Percentiles rank a stretch among this genome's conserved stretches.
These are phyloP conservation scores for Termitomyces sp. DNA, from an alignment of 768 basidiomycete genomes.

Conservation along the genomic window DNA sequence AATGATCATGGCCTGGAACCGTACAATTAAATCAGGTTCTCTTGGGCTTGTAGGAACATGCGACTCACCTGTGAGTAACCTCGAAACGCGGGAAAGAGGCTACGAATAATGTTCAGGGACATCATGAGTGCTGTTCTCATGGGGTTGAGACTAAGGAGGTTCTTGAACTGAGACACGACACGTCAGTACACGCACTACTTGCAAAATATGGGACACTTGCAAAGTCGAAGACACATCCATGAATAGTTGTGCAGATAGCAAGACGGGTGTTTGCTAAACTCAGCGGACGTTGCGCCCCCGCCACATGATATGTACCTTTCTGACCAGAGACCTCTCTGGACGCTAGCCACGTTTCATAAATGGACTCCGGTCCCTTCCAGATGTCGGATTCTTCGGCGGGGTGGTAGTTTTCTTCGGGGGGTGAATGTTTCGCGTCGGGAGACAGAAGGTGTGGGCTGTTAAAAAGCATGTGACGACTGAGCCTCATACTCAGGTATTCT, in stretches of 20 bases:
- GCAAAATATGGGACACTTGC: conserved; percentile 23
- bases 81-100: conserved; percentile 75
- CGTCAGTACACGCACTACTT: conserved; percentile 8
- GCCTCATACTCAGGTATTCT: conserved; percentile 33
- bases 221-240: conserved; percentile 51
- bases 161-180: conserved; percentile 28
- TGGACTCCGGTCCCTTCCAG: conserved; percentile 21
- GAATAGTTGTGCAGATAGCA: conserved; percentile 47
- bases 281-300: conserved; percentile 68
- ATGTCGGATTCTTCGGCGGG: conserved; percentile 1
- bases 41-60: conserved; percentile 6
- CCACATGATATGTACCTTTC: conserved; percentile 42
- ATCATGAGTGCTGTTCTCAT: conserved; percentile 68
- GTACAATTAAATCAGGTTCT: conserved; percentile 13
- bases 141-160: conserved; percentile 54
- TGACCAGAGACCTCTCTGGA: conserved; percentile 48
- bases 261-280: conserved; percentile 50
- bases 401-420: conserved; percentile 7
- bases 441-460: conserved; percentile 29
- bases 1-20: conserved; percentile 62
- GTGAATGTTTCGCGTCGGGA: conserved; percentile 17
- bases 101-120: conserved; percentile 62
- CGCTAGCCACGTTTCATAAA: conserved; percentile 54
- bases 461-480: conserved; percentile 31
- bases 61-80: conserved; percentile 69